Percentiles rank a stretch among this genome's conserved stretches.
phyloP scores from a whole-genome alignment of 495 filamentous ascomycete genomes.

The Aspergillus funiculosus region DNA sequence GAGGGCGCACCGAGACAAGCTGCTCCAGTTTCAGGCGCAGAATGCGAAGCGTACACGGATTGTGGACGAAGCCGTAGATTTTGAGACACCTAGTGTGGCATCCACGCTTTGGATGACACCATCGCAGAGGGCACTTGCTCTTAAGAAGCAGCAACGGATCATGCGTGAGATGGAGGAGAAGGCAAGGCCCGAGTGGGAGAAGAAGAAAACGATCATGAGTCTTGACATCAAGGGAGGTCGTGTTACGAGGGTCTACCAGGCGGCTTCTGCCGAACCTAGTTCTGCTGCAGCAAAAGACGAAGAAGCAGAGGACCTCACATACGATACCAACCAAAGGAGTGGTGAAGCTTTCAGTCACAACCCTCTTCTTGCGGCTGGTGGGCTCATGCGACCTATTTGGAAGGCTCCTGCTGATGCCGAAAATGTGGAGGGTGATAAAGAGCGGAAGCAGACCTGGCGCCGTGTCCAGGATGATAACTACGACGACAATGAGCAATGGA shows the following conservation, averaged over 20 bases:
- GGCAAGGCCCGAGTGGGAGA: constrained; percentile 87
- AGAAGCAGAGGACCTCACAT: constrained; percentile 22
- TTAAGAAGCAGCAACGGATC: constrained; percentile 87
- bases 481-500: constrained; percentile 80
- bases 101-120: constrained; percentile 84
- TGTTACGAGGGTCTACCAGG: constrained; percentile 67
- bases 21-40: constrained; percentile 79
- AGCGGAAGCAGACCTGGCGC: constrained; percentile 62
- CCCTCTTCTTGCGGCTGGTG: constrained; percentile 64
- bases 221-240: constrained; percentile 76
- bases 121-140: constrained; percentile 74
- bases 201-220: constrained; percentile 77
- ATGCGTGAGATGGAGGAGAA: constrained; percentile 86
- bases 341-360: constrained; percentile 73
- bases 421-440: constrained; percentile 35
- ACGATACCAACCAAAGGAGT: constrained; percentile 14
- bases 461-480: constrained; percentile 87
- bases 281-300: constrained; percentile 33
- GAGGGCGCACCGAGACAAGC: constrained; percentile 70
- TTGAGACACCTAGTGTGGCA: constrained; percentile 64
- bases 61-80: constrained; percentile 89
- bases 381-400: constrained; percentile 75
- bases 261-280: constrained; percentile 23
- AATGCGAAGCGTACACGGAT: constrained; percentile 85
- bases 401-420: constrained; percentile 42